Evolutionary conservation across 805 yeast species (phyloP), one percentile per base, ranked within the genome.

Genomic region (Zygosaccharomyces rouxii): DNA sequence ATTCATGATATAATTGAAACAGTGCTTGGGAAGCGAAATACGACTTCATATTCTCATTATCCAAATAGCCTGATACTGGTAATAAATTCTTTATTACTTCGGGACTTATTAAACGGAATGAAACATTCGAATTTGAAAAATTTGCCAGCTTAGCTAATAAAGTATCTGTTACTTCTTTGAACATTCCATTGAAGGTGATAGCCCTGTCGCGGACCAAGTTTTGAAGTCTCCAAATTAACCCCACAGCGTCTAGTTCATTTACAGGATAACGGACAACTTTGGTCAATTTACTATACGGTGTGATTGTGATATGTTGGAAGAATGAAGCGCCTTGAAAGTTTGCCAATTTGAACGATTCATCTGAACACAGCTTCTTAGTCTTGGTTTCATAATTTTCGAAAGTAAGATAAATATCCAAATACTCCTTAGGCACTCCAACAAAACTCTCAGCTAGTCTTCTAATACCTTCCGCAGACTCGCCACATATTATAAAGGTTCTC

Each of bases 391-490:
- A 59, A 1, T 52, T 42, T 4, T 51, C 48, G 40, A 60, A 63
- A 16, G 56, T 46, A 16, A 65, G 53, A 28, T 59, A 67, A 1
- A 33, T 13, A 2, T 46, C 43, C 6, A 39, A 18, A 7, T 50
- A 41, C 7, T 52, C 35, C 7, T 39, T 22, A 16, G 60, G 50
- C 1, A 54, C 38, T 2, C 52, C 53, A 2, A 47, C 39, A 2
- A 59, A 35, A 14, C 13, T 22, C 2, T 47, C 35, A 1, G 50
- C 47, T 1, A 57, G 44, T 1, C 33, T 41, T 16, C 21, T 28
- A 7, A 62, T 46, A 7, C 67, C 63, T 3, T 14, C 22, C n/a
- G 38, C 18, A 4, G 83, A 74, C 60, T 87, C 95, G 7, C 95
- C 95, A 18, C 77, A 60, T 4, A 82, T 63, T 3, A 70, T 62